Conservation (phyloP, 2,329 filamentous ascomycete species). For the Cercospora janseana region DNA sequence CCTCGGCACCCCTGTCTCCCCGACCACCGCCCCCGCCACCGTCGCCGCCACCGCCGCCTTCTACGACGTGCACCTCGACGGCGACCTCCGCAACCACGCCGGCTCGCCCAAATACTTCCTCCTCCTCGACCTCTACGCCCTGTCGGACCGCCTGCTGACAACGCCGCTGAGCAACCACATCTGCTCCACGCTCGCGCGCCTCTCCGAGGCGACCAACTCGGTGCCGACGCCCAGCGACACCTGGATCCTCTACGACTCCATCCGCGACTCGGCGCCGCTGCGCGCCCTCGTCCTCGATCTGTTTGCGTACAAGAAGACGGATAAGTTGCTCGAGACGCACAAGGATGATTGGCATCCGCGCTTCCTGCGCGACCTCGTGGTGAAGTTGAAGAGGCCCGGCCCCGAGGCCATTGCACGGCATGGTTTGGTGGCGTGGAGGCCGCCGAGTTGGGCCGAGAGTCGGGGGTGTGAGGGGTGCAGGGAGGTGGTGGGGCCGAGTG, state of each 20-base stretch:
- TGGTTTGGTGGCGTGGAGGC: constrained; percentile 42
- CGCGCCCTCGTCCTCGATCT: constrained; percentile 48
- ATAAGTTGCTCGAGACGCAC: constrained; percentile 48
- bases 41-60: not conserved
- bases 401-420: constrained; percentile 45
- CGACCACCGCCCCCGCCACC: not conserved
- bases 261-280: constrained; percentile 42
- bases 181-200: constrained; percentile 44
- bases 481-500: constrained; percentile 41
- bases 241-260: constrained; percentile 47
- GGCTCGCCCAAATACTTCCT: constrained; percentile 52
- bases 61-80: constrained; percentile 31
- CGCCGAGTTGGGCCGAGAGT: constrained; percentile 36
- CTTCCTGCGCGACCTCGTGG: constrained; percentile 49
- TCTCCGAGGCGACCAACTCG: constrained; percentile 50
- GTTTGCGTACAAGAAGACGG: constrained; percentile 55
- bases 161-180: constrained; percentile 48
- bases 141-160: constrained; percentile 49
- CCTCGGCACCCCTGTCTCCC: constrained; percentile 7
- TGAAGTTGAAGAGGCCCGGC: constrained; percentile 48
- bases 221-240: constrained; percentile 52
- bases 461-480: constrained; percentile 43
- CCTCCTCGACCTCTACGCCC: constrained; percentile 48
- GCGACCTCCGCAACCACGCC: constrained; percentile 45
- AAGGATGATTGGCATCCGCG: constrained; percentile 49